These are phyloP conservation scores for Rutstroemia sp. DNA, from an alignment of 2,329 filamentous ascomycete species.

Conservation along the genomic window DNA sequence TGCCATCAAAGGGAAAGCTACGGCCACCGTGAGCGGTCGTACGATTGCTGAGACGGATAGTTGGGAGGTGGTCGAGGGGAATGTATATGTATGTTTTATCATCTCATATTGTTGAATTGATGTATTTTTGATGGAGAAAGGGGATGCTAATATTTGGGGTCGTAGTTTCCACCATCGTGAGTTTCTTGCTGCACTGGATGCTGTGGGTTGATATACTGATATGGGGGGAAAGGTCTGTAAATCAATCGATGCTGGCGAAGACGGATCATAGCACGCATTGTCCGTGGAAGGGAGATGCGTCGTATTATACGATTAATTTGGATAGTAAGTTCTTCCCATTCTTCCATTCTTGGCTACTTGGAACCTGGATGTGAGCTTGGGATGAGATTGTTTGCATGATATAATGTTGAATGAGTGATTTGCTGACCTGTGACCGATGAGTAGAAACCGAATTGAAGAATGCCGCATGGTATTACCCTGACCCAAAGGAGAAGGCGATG, in stretches of 20 bases:
- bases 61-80: constrained; percentile 41
- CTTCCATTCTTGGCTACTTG: background rate
- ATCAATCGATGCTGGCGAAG: constrained; percentile 32
- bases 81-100: constrained; percentile 35
- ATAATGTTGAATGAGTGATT: too few species aligned
- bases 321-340: constrained; percentile 25
- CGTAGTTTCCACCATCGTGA: constrained; percentile 31
- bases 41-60: constrained; percentile 38
- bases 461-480: constrained; percentile 40
- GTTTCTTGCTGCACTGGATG: constrained; percentile 3
- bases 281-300: constrained; percentile 40
- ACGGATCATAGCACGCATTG: constrained; percentile 36
- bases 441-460: constrained; percentile 34
- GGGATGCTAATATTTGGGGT: background rate
- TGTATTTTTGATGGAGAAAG: constrained; percentile 8
- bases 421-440: background rate
- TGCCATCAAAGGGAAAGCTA: constrained; percentile 19
- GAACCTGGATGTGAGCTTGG: too few species aligned
- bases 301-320: constrained; percentile 40
- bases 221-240: constrained; percentile 28
- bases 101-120: background rate
- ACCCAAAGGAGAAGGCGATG: constrained; percentile 33
- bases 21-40: constrained; percentile 37
- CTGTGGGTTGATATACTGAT: background rate
- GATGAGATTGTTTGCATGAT: too few species aligned